phyloP scores from a whole-genome alignment of 2,329 filamentous ascomycete species.

The Penicillium sp. region DNA sequence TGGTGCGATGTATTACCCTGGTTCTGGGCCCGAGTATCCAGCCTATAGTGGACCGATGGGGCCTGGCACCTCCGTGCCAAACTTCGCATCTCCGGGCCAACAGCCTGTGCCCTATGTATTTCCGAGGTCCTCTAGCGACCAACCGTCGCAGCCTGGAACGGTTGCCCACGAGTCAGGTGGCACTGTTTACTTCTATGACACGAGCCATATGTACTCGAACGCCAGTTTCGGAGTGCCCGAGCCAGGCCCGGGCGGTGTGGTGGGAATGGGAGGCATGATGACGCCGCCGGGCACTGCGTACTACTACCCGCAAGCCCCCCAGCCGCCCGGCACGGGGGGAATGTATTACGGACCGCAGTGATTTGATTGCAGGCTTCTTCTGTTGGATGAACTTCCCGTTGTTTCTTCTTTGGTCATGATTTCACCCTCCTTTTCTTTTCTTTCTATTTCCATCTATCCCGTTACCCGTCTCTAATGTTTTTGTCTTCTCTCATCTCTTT shows the following conservation, averaged over 20 bases:
- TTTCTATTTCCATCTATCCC: neutral
- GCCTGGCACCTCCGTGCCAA: conserved; percentile 50
- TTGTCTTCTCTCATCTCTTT: conserved; percentile 1
- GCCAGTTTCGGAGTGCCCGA: conserved; percentile 53
- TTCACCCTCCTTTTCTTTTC: conserved; percentile 8
- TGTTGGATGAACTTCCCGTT: conserved; percentile 10
- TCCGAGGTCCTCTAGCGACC: conserved; percentile 34
- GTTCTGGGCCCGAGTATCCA: conserved; percentile 39
- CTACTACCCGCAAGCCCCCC: conserved; percentile 53
- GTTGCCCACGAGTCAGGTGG: conserved; percentile 88
- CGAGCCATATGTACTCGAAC: conserved; percentile 61
- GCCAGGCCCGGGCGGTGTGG: conserved; percentile 52
- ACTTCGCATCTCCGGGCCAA: conserved; percentile 58
- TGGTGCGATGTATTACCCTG: conserved; percentile 68
- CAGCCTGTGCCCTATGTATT: conserved; percentile 41
- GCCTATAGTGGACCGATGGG: conserved; percentile 48
- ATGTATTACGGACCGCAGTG: conserved; percentile 58
- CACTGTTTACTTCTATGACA: conserved; percentile 92
- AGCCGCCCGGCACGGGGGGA: conserved; percentile 48
- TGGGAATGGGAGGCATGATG: conserved; percentile 78
- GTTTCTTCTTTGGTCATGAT: conserved; percentile 9
- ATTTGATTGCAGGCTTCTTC: conserved; percentile 2
- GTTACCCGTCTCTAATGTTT: conserved; percentile 1
- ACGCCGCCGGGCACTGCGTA: conserved; percentile 56
- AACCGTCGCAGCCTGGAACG: conserved; percentile 51